phyloP scores from a whole-genome alignment of 371 early-diverging fungal genomes.

The Parasitella parasitica region DNA sequence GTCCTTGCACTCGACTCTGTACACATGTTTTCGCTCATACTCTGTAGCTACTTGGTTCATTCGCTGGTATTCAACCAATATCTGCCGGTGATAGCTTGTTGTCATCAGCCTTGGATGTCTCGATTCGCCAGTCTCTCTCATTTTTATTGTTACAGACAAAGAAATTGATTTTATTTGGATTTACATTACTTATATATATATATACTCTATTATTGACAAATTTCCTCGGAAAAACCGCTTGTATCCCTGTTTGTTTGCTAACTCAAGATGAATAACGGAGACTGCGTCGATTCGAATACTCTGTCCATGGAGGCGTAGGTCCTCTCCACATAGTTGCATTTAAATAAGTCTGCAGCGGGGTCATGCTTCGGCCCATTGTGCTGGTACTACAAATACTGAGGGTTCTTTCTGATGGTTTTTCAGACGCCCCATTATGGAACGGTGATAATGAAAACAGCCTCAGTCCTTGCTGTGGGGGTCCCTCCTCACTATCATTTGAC shows the following conservation, averaged over 20 bases:
- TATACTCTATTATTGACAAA: not conserved
- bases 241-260: not conserved
- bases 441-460: conserved; percentile 21
- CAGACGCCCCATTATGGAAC: not conserved
- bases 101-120: not conserved
- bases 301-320: conserved; percentile 29
- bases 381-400: not conserved
- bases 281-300: conserved; percentile 2
- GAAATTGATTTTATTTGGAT: not conserved
- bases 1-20: conserved; percentile 36
- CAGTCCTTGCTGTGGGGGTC: not conserved
- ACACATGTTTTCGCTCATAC: conserved; percentile 41
- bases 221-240: not conserved
- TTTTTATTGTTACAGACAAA: not conserved
- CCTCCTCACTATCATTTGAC: too few relatives aligned
- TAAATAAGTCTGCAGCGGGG: conserved; percentile 8
- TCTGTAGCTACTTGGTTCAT: conserved; percentile 27
- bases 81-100: conserved; percentile 14
- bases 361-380: not conserved
- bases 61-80: conserved; percentile 27
- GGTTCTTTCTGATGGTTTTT: not conserved
- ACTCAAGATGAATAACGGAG: not conserved
- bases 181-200: not conserved
- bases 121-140: not conserved
- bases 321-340: conserved; percentile 27